These are phyloP conservation scores for Staphylotrichum longicolle DNA, from an alignment of 495 filamentous ascomycete genomes.

Conservation along the genomic window DNA sequence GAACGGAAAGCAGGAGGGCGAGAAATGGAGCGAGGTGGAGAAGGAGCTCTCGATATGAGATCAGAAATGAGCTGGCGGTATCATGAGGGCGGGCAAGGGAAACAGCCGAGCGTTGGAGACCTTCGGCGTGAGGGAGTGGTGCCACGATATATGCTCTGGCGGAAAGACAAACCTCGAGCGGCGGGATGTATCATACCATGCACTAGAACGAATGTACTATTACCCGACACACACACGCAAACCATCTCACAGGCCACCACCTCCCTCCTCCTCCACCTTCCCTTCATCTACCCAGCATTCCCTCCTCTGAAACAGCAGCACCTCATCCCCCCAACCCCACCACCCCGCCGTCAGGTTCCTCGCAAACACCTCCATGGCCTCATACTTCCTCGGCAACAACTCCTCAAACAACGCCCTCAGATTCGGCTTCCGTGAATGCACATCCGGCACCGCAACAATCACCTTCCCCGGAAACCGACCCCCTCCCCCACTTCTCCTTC, in stretches of 20 bases:
- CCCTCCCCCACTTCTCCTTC: slow-evolving; percentile 23
- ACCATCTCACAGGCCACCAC: not conserved
- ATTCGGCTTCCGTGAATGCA: slow-evolving; percentile 87
- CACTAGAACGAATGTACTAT: slow-evolving; percentile 16
- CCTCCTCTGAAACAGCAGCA: slow-evolving; percentile 70
- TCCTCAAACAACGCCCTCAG: slow-evolving; percentile 46
- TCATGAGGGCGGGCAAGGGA: too few relatives aligned
- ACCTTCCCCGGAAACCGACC: slow-evolving; percentile 36
- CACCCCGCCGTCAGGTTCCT: slow-evolving; percentile 81
- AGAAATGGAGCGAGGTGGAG: slow-evolving; percentile 37
- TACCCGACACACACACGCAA: not conserved
- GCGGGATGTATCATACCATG: slow-evolving; percentile 24
- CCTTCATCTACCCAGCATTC: slow-evolving; percentile 58
- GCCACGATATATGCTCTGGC: not conserved
- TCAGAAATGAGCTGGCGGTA: not conserved
- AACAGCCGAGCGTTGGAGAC: too few relatives aligned
- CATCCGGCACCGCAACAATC: slow-evolving; percentile 78
- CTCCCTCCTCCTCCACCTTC: not conserved
- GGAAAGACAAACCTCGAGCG: not conserved
- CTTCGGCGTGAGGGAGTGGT: not conserved
- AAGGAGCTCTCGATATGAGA: slow-evolving; percentile 14
- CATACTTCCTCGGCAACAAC: slow-evolving; percentile 50
- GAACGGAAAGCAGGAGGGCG: slow-evolving; percentile 41
- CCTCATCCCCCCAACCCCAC: slow-evolving; percentile 89
- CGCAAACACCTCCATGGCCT: slow-evolving; percentile 83